Evolutionary conservation across 805 yeast species (phyloP).

Genomic region (Kazachstania africana): DNA sequence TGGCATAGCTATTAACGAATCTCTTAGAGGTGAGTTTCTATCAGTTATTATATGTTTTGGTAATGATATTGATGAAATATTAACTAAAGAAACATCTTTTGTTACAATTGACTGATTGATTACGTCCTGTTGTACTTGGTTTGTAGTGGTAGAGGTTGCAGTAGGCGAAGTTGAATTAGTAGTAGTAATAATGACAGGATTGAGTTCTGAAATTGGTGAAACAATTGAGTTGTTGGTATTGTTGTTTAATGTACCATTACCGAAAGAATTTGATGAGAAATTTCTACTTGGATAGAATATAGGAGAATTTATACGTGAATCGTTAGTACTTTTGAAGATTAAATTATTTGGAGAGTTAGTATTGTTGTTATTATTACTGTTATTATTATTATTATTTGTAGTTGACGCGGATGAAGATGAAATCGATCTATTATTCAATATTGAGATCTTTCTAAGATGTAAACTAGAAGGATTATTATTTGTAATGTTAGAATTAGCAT

Average conservation of each 20-base stretch:
- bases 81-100: constrained; percentile 64
- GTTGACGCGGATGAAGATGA: constrained; percentile 4
- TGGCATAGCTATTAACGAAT: constrained; percentile 9
- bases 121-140: constrained; percentile 6
- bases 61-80: constrained; percentile 34
- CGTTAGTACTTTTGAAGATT: neutral
- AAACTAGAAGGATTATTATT: constrained; percentile 1
- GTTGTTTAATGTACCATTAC: constrained; percentile 19
- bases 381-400: neutral
- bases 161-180: neutral
- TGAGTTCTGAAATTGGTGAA: constrained; percentile 17
- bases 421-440: constrained; percentile 14
- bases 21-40: constrained; percentile 4
- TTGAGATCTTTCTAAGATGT: constrained; percentile 13
- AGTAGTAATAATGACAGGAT: no score
- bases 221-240: constrained; percentile 4
- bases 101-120: constrained; percentile 28
- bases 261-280: neutral
- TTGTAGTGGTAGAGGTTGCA: constrained; percentile 14
- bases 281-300: neutral
- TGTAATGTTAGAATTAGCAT: neutral
- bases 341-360: neutral
- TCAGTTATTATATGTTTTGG: constrained; percentile 25
- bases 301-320: no score
- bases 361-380: neutral